A percentile compares a stretch with the other conserved stretches of the same genome.
Evolutionary conservation across 176 grass and related monocot species (phyloP).

Genomic region (Echinochloa phyllopogon): DNA sequence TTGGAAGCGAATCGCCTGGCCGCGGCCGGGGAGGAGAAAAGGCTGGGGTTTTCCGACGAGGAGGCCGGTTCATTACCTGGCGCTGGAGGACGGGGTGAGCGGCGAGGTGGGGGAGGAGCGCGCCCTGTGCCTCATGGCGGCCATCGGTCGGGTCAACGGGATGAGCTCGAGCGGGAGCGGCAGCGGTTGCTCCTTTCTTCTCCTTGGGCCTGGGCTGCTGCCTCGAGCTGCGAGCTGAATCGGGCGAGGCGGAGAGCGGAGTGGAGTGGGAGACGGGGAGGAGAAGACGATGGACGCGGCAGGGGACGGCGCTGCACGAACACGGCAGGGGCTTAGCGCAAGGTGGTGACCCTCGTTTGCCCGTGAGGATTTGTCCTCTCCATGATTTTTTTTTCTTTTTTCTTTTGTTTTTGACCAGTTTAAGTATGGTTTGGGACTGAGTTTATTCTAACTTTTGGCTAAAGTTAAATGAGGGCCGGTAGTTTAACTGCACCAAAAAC

Average conservation of each 20-base stretch:
- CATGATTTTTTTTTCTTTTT: background rate
- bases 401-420: background rate
- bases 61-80: conserved; percentile 19
- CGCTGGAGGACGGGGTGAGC: conserved; percentile 50
- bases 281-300: background rate
- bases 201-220: background rate
- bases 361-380: background rate
- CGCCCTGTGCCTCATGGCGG: conserved; percentile 59
- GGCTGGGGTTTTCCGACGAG: background rate
- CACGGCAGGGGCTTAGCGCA: background rate
- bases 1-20: background rate
- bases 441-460: background rate
- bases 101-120: conserved; percentile 53
- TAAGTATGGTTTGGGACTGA: background rate
- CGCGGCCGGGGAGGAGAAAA: background rate
- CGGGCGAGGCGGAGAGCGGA: background rate
- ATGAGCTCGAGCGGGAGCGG: background rate
- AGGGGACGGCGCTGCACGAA: conserved; percentile 7
- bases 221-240: conserved; percentile 5
- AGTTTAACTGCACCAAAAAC: background rate
- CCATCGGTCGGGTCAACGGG: background rate
- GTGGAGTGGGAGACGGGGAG: background rate
- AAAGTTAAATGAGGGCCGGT: background rate
- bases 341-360: background rate
- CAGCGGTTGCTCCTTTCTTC: background rate